These are phyloP conservation scores for Parafenestella ontariensis DNA, from an alignment of 2,329 filamentous ascomycete species.

Conservation along the genomic window DNA sequence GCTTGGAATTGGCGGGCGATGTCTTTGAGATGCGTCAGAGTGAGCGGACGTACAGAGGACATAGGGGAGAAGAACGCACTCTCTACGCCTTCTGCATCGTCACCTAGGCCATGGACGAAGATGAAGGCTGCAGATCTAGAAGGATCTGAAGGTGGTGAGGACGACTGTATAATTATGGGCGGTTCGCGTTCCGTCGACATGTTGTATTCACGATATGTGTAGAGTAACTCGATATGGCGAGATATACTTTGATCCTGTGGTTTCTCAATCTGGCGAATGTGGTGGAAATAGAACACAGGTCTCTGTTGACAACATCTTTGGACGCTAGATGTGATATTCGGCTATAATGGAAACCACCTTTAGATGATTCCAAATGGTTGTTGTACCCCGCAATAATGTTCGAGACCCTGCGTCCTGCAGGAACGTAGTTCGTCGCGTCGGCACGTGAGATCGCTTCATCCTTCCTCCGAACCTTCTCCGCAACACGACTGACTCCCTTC, in stretches of 20 bases:
- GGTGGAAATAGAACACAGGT: neutral
- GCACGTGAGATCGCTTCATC: conserved; percentile 19
- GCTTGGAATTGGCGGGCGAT: conserved; percentile 58
- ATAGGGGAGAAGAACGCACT: conserved; percentile 34
- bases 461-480: conserved; percentile 11
- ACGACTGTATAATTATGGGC: conserved; percentile 50
- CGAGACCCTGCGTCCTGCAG: conserved; percentile 8
- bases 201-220: neutral
- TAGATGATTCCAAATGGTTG: neutral
- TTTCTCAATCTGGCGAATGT: neutral
- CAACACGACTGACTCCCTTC: conserved; percentile 8
- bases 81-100: conserved; percentile 54
- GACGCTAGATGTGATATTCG: neutral
- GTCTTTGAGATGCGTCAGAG: conserved; percentile 31
- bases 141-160: conserved; percentile 40
- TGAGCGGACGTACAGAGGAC: neutral
- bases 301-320: neutral
- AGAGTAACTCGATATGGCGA: neutral
- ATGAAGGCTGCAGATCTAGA: conserved; percentile 54
- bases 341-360: neutral
- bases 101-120: conserved; percentile 57
- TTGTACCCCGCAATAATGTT: conserved; percentile 17
- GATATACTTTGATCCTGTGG: neutral
- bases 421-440: conserved; percentile 10
- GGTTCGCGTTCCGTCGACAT: conserved; percentile 16